phyloP scores from a whole-genome alignment of 371 early-diverging fungal species.

The Mucor plumbeus region DNA sequence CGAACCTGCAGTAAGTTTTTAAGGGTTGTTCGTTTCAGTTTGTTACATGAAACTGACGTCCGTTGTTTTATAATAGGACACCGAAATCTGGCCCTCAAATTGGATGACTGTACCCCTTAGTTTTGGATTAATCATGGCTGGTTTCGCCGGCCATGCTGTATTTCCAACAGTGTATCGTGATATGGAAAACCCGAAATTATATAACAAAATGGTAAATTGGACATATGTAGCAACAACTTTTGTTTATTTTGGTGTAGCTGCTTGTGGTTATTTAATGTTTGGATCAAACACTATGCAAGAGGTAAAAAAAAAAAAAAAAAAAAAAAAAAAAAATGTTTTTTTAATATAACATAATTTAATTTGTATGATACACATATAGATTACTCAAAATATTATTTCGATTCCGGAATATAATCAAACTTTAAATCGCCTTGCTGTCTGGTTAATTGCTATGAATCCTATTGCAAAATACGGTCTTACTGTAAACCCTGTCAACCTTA shows the following conservation, averaged over 20 bases:
- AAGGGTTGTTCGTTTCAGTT: neutral
- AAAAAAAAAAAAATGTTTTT: neutral
- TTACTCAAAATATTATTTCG: slow-evolving; percentile 71
- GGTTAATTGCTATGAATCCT: slow-evolving; percentile 72
- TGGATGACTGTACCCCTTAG: slow-evolving; percentile 43
- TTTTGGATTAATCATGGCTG: slow-evolving; percentile 55
- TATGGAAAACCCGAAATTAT: slow-evolving; percentile 51
- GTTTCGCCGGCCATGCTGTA: slow-evolving; percentile 56
- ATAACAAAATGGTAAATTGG: slow-evolving; percentile 47
- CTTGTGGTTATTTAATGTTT: slow-evolving; percentile 81
- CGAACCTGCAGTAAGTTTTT: slow-evolving; percentile 55
- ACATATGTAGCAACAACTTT: slow-evolving; percentile 41
- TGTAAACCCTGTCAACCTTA: slow-evolving; percentile 63
- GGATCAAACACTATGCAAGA: slow-evolving; percentile 65
- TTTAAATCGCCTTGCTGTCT: slow-evolving; percentile 61
- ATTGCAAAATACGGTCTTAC: slow-evolving; percentile 73
- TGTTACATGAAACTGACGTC: neutral
- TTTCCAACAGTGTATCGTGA: slow-evolving; percentile 55
- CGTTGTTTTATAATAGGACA: slow-evolving; percentile 37
- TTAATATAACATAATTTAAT: neutral
- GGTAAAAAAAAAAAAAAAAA: slow-evolving; percentile 36
- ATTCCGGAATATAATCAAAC: slow-evolving; percentile 62
- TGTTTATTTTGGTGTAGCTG: slow-evolving; percentile 46
- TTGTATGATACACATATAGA: slow-evolving; percentile 31
- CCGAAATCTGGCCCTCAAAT: slow-evolving; percentile 36